These are phyloP conservation scores for Sporothrix brunneoviolacea DNA, from an alignment of 2,329 filamentous ascomycete species.

Conservation along the genomic window DNA sequence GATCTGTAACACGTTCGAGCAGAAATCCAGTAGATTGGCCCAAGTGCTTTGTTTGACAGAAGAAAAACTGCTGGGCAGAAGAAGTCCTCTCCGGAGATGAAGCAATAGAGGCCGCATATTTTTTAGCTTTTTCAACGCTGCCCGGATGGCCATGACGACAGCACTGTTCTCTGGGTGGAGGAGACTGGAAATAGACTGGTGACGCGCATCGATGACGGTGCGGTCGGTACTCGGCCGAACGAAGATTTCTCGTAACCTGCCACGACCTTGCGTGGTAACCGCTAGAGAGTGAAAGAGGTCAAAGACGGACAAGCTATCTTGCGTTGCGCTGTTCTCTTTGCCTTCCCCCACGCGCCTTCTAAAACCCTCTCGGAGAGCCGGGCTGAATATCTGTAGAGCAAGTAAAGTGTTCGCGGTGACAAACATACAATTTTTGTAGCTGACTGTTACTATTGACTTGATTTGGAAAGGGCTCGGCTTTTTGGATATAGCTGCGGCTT, in stretches of 20 bases:
- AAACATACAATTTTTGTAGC: conserved; percentile 61
- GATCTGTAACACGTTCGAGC: conserved; percentile 63
- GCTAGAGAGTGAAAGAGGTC: conserved; percentile 72
- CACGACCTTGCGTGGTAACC: conserved; percentile 71
- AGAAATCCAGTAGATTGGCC: conserved; percentile 66
- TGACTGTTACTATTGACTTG: conserved; percentile 66
- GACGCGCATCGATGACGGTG: conserved; percentile 61
- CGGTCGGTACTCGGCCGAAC: conserved; percentile 69
- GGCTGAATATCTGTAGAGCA: conserved; percentile 78
- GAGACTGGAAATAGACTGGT: conserved; percentile 62
- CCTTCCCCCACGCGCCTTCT: conserved; percentile 51
- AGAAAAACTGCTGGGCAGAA: conserved; percentile 37
- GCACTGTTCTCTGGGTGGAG: conserved; percentile 60
- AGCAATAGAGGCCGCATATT: conserved; percentile 65
- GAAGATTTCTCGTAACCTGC: conserved; percentile 69
- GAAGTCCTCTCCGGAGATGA: conserved; percentile 72
- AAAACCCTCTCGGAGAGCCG: conserved; percentile 76
- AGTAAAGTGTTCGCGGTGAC: conserved; percentile 72
- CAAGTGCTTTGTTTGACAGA: conserved; percentile 63
- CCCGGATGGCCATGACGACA: conserved; percentile 47
- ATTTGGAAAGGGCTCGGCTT: conserved; percentile 48
- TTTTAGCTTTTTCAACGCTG: conserved; percentile 62
- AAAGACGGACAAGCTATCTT: conserved; percentile 78
- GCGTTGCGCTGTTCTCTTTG: conserved; percentile 49
- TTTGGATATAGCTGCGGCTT: not conserved